Conservation (phyloP, 1,284 basidiomycete species). For the Trichosporon asahii region DNA sequence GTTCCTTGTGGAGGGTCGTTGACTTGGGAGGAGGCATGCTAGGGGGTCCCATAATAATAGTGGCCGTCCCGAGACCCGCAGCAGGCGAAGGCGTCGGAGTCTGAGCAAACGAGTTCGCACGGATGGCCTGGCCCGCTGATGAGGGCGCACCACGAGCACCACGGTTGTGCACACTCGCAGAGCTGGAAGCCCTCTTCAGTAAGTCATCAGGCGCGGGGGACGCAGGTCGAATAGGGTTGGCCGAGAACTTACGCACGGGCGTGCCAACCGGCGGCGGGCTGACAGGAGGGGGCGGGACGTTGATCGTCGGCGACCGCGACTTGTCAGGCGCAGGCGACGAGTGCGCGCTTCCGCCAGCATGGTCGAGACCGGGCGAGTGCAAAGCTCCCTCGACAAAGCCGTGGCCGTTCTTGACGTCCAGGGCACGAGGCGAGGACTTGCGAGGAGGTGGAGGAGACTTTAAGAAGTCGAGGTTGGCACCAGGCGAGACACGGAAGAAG, state of each 20-base stretch:
- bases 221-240: slow-evolving; percentile 64
- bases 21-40: slow-evolving; percentile 63
- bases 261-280: slow-evolving; percentile 66
- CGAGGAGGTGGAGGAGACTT: slow-evolving; percentile 43
- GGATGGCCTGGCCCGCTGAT: slow-evolving; percentile 3
- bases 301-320: slow-evolving; percentile 76
- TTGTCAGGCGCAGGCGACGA: slow-evolving; percentile 60
- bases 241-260: slow-evolving; percentile 46
- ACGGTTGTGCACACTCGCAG: slow-evolving; percentile 53
- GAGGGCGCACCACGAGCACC: slow-evolving; percentile 1
- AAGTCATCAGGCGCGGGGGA: slow-evolving; percentile 86
- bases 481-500: slow-evolving; percentile 46
- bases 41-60: slow-evolving; percentile 61
- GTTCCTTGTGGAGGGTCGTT: slow-evolving; percentile 1
- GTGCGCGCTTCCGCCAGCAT: slow-evolving; percentile 19
- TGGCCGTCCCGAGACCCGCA: slow-evolving; percentile 52
- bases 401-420: slow-evolving; percentile 1
- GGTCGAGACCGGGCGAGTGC: slow-evolving; percentile 34
- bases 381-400: slow-evolving; percentile 25
- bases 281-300: slow-evolving; percentile 75
- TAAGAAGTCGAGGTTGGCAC: slow-evolving; percentile 51
- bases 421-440: slow-evolving; percentile 12
- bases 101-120: slow-evolving; percentile 45
- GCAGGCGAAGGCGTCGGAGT: neutral
- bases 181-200: slow-evolving; percentile 78